phyloP scores from a whole-genome alignment of 2,329 filamentous ascomycete species.

The Akanthomyces dipterigenus region DNA sequence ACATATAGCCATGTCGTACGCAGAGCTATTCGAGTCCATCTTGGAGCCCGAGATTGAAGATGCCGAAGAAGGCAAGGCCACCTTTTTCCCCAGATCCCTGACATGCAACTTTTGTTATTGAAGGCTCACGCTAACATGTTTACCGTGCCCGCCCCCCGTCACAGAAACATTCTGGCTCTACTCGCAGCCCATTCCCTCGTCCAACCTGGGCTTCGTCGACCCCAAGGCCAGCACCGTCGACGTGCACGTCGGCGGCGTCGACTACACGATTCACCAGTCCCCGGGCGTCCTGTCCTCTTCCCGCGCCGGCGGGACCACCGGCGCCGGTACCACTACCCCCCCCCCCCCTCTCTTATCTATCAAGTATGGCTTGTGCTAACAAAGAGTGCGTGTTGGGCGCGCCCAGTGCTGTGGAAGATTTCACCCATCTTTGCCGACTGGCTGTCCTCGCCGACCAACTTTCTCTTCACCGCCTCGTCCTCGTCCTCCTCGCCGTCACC shows the following conservation, averaged over 20 bases:
- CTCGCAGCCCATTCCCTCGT: constrained; percentile 64
- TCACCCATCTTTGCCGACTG: constrained; percentile 77
- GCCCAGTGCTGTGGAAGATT: constrained; percentile 82
- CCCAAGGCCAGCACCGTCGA: constrained; percentile 58
- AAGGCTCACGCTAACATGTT: too few species aligned
- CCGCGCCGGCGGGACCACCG: constrained; percentile 54
- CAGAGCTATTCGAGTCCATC: constrained; percentile 20
- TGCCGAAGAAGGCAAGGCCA: constrained; percentile 40
- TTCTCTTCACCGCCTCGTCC: constrained; percentile 43
- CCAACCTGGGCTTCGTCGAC: constrained; percentile 81
- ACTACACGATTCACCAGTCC: constrained; percentile 76
- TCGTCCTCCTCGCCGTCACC: constrained; percentile 14
- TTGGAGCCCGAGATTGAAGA: constrained; percentile 41
- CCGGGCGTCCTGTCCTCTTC: constrained; percentile 73
- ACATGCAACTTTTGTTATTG: background rate
- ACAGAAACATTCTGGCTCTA: constrained; percentile 89
- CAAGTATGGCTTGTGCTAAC: background rate
- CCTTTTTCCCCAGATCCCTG: background rate
- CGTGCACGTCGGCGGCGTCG: constrained; percentile 59
- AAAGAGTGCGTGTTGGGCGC: constrained; percentile 8
- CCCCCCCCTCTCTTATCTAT: background rate
- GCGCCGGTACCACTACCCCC: constrained; percentile 34
- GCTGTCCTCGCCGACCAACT: constrained; percentile 58
- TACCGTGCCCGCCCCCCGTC: background rate
- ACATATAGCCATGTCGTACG: background rate